Base-by-base conservation (phyloP, 495 filamentous ascomycete species). In the Neurospora terricola region DNA sequence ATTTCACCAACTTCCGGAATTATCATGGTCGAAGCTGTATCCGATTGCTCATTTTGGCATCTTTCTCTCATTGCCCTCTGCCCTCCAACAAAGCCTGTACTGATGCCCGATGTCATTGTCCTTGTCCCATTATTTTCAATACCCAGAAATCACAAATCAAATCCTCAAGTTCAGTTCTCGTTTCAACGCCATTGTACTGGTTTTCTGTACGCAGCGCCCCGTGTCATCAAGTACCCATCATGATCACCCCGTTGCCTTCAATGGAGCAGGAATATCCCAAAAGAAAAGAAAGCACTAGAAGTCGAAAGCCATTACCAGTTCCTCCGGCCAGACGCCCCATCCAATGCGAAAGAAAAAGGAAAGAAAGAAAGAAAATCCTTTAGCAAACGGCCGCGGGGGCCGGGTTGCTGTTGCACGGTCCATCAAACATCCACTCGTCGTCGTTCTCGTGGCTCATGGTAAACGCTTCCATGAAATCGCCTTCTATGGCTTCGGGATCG, bases 341-440 rank as follows among this genome's bases (percentile, higher is more conserved):
- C 27, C 54, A 66, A 66, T 66, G 54, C 54, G 27, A 66, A 66
- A 66, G 54, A 36, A 66, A 34, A 66, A 66, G 48, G 18, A 70
- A 71, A 62, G 34, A 59, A 71, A 71, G 21, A 8, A 70, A 70
- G 21, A 40, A 62, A 71, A 59, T 11, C 9, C 12, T 3, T 39
- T 16, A 39, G 36, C 38, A 39, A 30, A 45, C 27, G 18, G 38
- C 70, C 70, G 43, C 37, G 43, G 38, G n/a, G 38, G 23, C 54
- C 7, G 54, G 5, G 7, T 66, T 66, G 54, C 27, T 66, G 27
- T 66, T 66, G 54, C 54, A 66, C 23, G 54, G 54, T 66, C 54
- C 54, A 36, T 66, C 70, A 71, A 71, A 71, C 70, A 71, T 71
- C 27, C 43, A 39, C 70, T 71, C 38, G 38, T 71, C 70, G 27